Evolutionary conservation across 768 basidiomycete genomes (phyloP).

Genomic region (Leccinum subtestaceum): DNA sequence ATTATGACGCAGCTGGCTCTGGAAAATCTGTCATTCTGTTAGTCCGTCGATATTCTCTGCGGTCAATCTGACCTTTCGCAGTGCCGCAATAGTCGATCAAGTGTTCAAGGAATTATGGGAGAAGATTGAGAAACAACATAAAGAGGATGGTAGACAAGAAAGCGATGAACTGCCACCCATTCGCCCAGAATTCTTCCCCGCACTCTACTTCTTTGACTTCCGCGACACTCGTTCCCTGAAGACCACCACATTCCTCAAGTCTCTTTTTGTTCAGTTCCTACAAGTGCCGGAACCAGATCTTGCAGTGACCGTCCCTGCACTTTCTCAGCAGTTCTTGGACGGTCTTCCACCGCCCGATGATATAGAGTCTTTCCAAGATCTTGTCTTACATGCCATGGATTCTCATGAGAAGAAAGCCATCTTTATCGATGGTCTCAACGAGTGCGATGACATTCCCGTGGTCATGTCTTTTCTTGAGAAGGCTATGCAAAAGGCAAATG

Average conservation of each 20-base stretch:
- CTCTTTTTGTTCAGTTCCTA: slow-evolving; percentile 27
- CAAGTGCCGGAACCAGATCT: slow-evolving; percentile 23
- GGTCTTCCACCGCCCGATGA: slow-evolving; percentile 22
- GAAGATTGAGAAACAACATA: slow-evolving; percentile 21
- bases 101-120: slow-evolving; percentile 24
- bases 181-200: slow-evolving; percentile 26
- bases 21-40: slow-evolving; percentile 27
- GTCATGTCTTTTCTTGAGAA: slow-evolving; percentile 25
- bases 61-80: slow-evolving; percentile 9
- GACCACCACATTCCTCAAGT: slow-evolving; percentile 20
- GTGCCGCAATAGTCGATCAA: slow-evolving; percentile 25
- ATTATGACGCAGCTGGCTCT: slow-evolving; percentile 13
- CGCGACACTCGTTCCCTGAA: slow-evolving; percentile 23
- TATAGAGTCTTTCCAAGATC: slow-evolving; percentile 8
- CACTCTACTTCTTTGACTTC: slow-evolving; percentile 29
- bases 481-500: slow-evolving; percentile 20
- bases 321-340: slow-evolving; percentile 13
- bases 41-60: background rate
- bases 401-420: slow-evolving; percentile 21
- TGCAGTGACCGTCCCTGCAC: slow-evolving; percentile 20
- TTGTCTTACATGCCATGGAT: slow-evolving; percentile 24
- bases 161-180: slow-evolving; percentile 15
- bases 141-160: slow-evolving; percentile 16
- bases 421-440: slow-evolving; percentile 26
- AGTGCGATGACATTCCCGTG: slow-evolving; percentile 21